Percentiles rank a stretch among this genome's conserved stretches.
These are phyloP conservation scores for Heliocybe sulcata DNA, from an alignment of 1,284 basidiomycete genomes.

Conservation along the genomic window DNA sequence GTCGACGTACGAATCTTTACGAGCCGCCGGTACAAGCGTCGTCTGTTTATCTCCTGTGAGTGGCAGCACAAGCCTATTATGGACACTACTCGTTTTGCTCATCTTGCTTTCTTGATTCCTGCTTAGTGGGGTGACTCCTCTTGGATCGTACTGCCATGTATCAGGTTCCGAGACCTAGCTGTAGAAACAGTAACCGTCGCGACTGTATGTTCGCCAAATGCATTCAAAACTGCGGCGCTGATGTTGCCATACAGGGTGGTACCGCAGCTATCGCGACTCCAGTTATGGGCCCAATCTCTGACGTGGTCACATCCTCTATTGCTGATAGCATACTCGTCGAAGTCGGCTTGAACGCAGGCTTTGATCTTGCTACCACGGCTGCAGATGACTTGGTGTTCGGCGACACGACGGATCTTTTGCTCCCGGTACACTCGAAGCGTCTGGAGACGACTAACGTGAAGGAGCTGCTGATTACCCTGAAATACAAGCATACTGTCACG, in stretches of 20 bases:
- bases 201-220: conserved; percentile 34
- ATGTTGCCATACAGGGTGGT: conserved; percentile 37
- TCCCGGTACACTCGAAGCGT: conserved; percentile 43
- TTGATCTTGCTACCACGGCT: conserved; percentile 39
- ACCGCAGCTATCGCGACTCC: conserved; percentile 49
- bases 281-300: conserved; percentile 47
- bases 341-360: conserved; percentile 44
- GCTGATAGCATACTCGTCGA: conserved; percentile 53
- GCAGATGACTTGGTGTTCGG: conserved; percentile 51
- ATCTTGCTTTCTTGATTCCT: too few relatives aligned
- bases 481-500: conserved; percentile 49
- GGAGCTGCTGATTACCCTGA: conserved; percentile 49
- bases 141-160: conserved; percentile 55
- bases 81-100: too few relatives aligned
- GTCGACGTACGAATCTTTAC: conserved; percentile 55
- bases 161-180: conserved; percentile 55
- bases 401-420: conserved; percentile 36
- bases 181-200: conserved; percentile 54
- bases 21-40: conserved; percentile 51
- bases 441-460: conserved; percentile 56
- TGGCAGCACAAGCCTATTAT: neutral
- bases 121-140: conserved; percentile 58
- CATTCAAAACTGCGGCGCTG: conserved; percentile 1
- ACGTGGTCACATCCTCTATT: conserved; percentile 39
- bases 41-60: conserved; percentile 54